These are phyloP conservation scores for Colletotrichum cordylinicola DNA, from an alignment of 2,329 filamentous ascomycete genomes.

Conservation along the genomic window DNA sequence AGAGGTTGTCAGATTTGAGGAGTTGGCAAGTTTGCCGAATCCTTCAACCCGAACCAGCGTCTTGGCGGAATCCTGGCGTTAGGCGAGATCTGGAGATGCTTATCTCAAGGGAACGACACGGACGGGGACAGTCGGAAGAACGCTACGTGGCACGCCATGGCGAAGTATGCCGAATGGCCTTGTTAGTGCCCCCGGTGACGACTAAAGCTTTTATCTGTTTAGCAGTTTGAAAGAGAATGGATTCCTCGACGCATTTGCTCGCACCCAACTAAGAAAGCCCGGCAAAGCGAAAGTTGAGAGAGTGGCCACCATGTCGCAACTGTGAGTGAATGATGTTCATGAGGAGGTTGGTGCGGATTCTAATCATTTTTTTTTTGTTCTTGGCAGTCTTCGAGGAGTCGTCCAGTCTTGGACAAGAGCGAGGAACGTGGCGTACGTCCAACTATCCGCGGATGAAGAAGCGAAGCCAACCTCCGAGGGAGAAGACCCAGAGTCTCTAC, in stretches of 20 bases:
- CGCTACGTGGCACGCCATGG: no score
- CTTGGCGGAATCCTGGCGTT: not conserved
- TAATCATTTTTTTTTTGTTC: not conserved
- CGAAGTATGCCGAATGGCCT: no score
- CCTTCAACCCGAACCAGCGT: not conserved
- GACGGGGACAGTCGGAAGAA: not conserved
- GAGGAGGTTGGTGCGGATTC: fast-evolving
- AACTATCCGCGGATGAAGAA: not conserved
- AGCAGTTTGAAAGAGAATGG: fast-evolving
- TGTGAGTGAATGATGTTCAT: fast-evolving
- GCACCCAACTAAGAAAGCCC: not conserved
- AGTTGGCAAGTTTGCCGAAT: not conserved
- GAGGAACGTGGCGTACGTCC: not conserved
- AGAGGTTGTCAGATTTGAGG: not conserved
- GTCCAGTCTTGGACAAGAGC: not conserved
- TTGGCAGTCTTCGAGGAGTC: not conserved
- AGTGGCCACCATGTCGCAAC: fast-evolving
- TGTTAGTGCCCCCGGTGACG: fast-evolving
- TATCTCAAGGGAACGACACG: not conserved
- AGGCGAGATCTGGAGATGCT: not conserved
- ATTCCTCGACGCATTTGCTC: fast-evolving
- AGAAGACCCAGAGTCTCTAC: no score
- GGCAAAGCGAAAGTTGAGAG: not conserved
- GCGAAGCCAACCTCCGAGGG: fast-evolving
- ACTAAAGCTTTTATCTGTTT: no score